phyloP scores from a whole-genome alignment of 1,284 basidiomycete genomes.

The Puccinia hordei region DNA sequence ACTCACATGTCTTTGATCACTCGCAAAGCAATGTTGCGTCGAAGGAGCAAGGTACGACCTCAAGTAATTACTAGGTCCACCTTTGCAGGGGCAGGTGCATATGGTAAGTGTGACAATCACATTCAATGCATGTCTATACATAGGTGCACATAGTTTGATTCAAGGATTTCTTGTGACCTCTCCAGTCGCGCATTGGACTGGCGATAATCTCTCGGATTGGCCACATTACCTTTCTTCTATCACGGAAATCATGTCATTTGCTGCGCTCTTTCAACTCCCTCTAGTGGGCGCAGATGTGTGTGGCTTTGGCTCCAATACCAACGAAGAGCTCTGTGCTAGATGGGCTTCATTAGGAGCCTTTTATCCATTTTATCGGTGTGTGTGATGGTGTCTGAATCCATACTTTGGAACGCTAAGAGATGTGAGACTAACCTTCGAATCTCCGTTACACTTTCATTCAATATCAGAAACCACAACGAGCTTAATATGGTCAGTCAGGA shows the following conservation, averaged over 20 bases:
- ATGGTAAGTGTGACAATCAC: constrained; percentile 70
- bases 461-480: constrained; percentile 64
- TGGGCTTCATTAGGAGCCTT: constrained; percentile 75
- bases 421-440: constrained; percentile 55
- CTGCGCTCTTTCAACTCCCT: constrained; percentile 68
- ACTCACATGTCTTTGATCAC: constrained; percentile 72
- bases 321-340: constrained; percentile 69
- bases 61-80: constrained; percentile 73
- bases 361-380: constrained; percentile 69
- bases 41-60: constrained; percentile 60
- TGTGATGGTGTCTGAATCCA: neutral
- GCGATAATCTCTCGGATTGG: constrained; percentile 50
- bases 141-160: constrained; percentile 63
- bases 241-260: constrained; percentile 68
- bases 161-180: constrained; percentile 29
- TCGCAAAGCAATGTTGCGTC: constrained; percentile 66
- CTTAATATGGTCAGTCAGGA: constrained; percentile 65
- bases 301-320: constrained; percentile 65
- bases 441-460: constrained; percentile 69
- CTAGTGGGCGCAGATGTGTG: constrained; percentile 72
- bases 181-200: constrained; percentile 33
- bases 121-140: constrained; percentile 62
- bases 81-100: constrained; percentile 69
- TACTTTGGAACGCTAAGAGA: constrained; percentile 61
- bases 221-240: constrained; percentile 62